Evolutionary conservation across 306 rosid genomes (phyloP).

Genomic region (Vicia villosa): DNA sequence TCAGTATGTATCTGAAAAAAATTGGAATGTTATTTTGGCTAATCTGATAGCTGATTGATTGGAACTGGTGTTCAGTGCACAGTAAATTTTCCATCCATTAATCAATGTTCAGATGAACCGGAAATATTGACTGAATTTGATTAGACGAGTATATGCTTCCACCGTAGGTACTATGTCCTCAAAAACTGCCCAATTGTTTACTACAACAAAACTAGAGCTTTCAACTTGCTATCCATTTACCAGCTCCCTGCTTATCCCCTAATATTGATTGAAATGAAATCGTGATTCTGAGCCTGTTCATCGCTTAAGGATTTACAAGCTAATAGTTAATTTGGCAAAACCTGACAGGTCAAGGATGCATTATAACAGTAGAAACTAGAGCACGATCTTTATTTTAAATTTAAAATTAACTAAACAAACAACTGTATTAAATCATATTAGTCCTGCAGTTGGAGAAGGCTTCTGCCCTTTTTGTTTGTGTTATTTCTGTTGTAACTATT

Average conservation of each 20-base stretch:
- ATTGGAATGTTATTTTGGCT: neutral
- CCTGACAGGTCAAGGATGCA: conserved; percentile 23
- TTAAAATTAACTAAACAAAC: neutral
- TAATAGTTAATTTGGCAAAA: neutral
- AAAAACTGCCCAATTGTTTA: conserved; percentile 27
- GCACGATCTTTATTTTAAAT: neutral
- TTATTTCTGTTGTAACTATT: conserved; percentile 5
- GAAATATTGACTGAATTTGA: conserved; percentile 10
- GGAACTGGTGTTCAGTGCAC: conserved; percentile 19
- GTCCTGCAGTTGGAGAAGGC: neutral
- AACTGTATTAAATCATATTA: conserved; percentile 2
- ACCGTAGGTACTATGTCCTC: neutral
- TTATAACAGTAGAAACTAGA: neutral
- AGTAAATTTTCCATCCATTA: neutral
- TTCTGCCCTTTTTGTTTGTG: neutral
- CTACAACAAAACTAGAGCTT: conserved; percentile 16
- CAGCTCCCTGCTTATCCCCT: conserved; percentile 13
- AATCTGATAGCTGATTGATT: conserved; percentile 27
- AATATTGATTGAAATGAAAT: conserved; percentile 1
- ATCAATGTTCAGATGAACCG: conserved; percentile 6
- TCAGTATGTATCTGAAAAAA: conserved; percentile 24
- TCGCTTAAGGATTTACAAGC: conserved; percentile 2
- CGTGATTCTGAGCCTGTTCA: conserved; percentile 5
- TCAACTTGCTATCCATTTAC: neutral
- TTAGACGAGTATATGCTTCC: conserved; percentile 22